phyloP scores from a whole-genome alignment of 192 early-diverging fungal genomes.

The Backusella tuberculispora region DNA sequence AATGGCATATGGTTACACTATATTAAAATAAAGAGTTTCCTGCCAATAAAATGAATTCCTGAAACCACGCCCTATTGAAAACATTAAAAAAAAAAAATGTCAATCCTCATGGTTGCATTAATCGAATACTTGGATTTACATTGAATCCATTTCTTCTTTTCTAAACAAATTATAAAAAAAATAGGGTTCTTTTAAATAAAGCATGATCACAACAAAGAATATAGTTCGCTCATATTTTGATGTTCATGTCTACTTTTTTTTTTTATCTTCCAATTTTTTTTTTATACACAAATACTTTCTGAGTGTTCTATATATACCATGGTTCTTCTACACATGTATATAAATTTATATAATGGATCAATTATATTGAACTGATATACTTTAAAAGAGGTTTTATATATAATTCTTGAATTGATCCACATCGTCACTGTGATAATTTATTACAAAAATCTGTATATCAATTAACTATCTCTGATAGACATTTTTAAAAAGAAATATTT shows the following conservation, averaged over 20 bases:
- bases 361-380: no score
- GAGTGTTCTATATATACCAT: no score
- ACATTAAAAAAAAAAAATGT: background rate
- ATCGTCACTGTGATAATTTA: no score
- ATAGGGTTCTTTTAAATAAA: slow-evolving; percentile 4
- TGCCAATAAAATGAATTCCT: slow-evolving; percentile 3
- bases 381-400: no score
- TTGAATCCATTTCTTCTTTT: background rate
- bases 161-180: background rate
- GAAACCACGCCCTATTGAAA: slow-evolving; percentile 4
- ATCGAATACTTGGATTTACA: background rate
- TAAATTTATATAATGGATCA: no score
- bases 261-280: background rate
- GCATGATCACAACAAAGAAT: slow-evolving; percentile 7
- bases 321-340: no score
- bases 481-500: no score
- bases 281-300: background rate
- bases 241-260: background rate
- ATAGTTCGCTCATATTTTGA: background rate
- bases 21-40: background rate
- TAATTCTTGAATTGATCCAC: no score
- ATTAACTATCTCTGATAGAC: no score
- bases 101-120: slow-evolving; percentile 1
- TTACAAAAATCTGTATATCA: no score
- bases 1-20: background rate